Percentiles rank a stretch among this genome's conserved stretches.
Evolutionary conservation across 2,329 filamentous ascomycete species (phyloP).

Genomic region (Arachnomyces sp.): DNA sequence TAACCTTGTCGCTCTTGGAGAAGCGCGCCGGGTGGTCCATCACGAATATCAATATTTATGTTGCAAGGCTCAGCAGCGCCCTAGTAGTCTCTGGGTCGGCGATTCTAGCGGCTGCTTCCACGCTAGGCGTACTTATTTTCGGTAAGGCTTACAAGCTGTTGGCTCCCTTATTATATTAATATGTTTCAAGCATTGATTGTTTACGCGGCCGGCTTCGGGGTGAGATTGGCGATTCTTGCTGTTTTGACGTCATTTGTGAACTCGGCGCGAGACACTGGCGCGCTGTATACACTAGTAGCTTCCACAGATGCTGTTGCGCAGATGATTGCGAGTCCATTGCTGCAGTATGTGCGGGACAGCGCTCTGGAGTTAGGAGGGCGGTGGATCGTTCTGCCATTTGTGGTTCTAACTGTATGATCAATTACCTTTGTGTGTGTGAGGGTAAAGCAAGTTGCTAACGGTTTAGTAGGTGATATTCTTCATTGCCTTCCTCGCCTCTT

Average conservation of each 20-base stretch:
- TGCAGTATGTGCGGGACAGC: neutral
- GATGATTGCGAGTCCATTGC: slow-evolving; percentile 2
- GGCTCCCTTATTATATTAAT: too few relatives aligned
- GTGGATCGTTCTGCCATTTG: slow-evolving; percentile 1
- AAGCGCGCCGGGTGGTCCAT: slow-evolving; percentile 1
- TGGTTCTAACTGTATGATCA: slow-evolving; percentile 1
- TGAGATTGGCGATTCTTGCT: slow-evolving; percentile 1
- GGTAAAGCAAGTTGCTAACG: too few relatives aligned
- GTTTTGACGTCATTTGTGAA: slow-evolving; percentile 2
- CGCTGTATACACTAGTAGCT: slow-evolving; percentile 1
- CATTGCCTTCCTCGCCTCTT: too few relatives aligned
- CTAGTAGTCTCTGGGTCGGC: neutral
- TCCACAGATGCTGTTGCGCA: slow-evolving; percentile 2
- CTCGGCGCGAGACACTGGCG: neutral
- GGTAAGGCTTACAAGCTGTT: too few relatives aligned
- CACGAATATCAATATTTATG: slow-evolving; percentile 1
- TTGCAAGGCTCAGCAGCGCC: neutral
- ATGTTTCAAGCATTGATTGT: slow-evolving; percentile 3
- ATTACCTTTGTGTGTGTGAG: too few relatives aligned
- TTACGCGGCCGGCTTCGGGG: slow-evolving; percentile 1
- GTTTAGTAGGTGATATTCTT: too few relatives aligned
- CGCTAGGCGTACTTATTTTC: too few relatives aligned
- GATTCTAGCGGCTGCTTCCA: too few relatives aligned
- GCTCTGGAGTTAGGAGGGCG: slow-evolving; percentile 1
- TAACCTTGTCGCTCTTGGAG: neutral